Evolutionary conservation across 768 basidiomycete species (phyloP).

Genomic region (Tephrocybe sp.): DNA sequence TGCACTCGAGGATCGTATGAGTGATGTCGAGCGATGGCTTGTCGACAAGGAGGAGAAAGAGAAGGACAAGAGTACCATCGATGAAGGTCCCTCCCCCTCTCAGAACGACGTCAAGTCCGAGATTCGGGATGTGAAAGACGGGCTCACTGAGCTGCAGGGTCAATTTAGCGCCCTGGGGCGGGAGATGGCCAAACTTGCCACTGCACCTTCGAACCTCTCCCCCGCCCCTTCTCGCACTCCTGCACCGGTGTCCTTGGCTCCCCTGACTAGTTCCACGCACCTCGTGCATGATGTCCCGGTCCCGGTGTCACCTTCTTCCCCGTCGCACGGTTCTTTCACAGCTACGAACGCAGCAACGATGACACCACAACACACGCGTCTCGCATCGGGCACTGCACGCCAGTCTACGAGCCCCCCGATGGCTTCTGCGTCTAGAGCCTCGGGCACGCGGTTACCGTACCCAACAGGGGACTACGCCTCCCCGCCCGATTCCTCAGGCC

Average conservation of each 20-base stretch:
- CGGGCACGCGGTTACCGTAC: slow-evolving; percentile 67
- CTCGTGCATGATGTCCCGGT: slow-evolving; percentile 28
- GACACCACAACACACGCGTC: slow-evolving; percentile 37
- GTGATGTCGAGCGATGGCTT: slow-evolving; percentile 87
- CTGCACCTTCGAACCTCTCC: slow-evolving; percentile 46
- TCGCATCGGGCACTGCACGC: slow-evolving; percentile 42
- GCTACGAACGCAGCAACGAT: background rate
- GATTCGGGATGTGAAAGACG: slow-evolving; percentile 58
- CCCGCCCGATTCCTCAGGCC: slow-evolving; percentile 45
- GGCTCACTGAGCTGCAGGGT: slow-evolving; percentile 70
- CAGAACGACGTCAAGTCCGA: slow-evolving; percentile 32
- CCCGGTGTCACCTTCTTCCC: slow-evolving; percentile 21
- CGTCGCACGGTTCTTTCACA: background rate
- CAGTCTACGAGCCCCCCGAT: slow-evolving; percentile 68
- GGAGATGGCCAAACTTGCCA: slow-evolving; percentile 75
- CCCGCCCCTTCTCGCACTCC: slow-evolving; percentile 48
- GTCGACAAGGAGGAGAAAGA: slow-evolving; percentile 80
- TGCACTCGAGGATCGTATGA: slow-evolving; percentile 88
- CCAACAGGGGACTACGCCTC: slow-evolving; percentile 82
- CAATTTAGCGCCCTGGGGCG: slow-evolving; percentile 73
- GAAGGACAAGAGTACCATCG: slow-evolving; percentile 16
- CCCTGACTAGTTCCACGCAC: slow-evolving; percentile 47
- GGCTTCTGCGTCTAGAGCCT: slow-evolving; percentile 39
- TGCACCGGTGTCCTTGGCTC: slow-evolving; percentile 40
- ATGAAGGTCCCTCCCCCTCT: slow-evolving; percentile 15